Conservation (phyloP, 164 flowering plant species). For the Macadamia tetraphylla region DNA sequence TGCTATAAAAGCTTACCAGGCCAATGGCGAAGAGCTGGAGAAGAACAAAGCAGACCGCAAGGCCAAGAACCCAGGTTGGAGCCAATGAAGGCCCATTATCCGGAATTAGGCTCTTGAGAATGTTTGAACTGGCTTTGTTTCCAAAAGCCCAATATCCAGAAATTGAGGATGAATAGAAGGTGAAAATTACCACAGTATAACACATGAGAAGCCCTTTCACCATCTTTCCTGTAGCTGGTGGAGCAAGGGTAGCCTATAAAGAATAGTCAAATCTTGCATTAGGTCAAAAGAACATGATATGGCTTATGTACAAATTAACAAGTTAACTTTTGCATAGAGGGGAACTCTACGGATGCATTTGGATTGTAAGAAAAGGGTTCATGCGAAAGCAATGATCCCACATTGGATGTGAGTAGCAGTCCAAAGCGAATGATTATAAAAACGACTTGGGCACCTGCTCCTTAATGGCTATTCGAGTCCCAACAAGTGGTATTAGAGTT, state of each 20-base stretch:
- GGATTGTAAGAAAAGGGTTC: too few species aligned
- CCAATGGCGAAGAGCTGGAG: slow-evolving; percentile 94
- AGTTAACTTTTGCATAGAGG: too few species aligned
- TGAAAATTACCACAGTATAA: slow-evolving; percentile 65
- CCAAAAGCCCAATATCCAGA: slow-evolving; percentile 94
- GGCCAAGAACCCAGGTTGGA: slow-evolving; percentile 76
- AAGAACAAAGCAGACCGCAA: slow-evolving; percentile 69
- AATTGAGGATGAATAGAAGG: slow-evolving; percentile 76
- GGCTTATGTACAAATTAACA: not conserved
- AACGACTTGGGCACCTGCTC: too few species aligned
- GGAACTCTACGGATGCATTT: too few species aligned
- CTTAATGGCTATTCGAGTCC: too few species aligned
- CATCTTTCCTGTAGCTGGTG: slow-evolving; percentile 96
- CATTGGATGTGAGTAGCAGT: too few species aligned
- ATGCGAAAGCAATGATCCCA: too few species aligned
- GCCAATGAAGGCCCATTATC: slow-evolving; percentile 84
- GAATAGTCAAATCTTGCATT: not conserved
- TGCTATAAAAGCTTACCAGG: slow-evolving; percentile 43
- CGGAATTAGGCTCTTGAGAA: slow-evolving; percentile 73
- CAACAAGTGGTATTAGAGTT: too few species aligned
- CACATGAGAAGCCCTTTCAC: slow-evolving; percentile 84
- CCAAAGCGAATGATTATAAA: too few species aligned
- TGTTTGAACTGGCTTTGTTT: slow-evolving; percentile 60
- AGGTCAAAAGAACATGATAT: not conserved
- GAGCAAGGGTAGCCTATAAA: slow-evolving; percentile 96